Percentiles rank a stretch among this genome's conserved stretches.
Evolutionary conservation across 495 filamentous ascomycete genomes (phyloP).

Genomic region (Annulohypoxylon moriforme): DNA sequence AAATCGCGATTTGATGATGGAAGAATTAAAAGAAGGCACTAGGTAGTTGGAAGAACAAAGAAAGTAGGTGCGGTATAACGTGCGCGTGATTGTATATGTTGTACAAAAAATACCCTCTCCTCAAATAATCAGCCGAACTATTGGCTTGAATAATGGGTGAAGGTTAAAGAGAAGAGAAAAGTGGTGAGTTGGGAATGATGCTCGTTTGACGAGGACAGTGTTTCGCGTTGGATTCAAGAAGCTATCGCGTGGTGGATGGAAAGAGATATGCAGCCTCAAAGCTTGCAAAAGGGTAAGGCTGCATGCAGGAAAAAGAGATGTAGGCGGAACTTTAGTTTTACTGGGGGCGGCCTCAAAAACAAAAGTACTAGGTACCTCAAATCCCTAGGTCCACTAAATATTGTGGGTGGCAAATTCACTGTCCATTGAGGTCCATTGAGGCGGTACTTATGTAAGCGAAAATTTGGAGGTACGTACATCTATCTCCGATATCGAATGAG

Average conservation of each 20-base stretch:
- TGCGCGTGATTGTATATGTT: constrained; percentile 21
- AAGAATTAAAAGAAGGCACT: constrained; percentile 18
- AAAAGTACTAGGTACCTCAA: constrained; percentile 19
- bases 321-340: constrained; percentile 22
- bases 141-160: constrained; percentile 9
- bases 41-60: constrained; percentile 31
- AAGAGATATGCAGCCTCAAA: constrained; percentile 40
- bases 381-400: not conserved
- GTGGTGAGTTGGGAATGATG: constrained; percentile 30
- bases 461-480: constrained; percentile 31
- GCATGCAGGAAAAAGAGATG: constrained; percentile 21
- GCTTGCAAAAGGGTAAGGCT: constrained; percentile 41
- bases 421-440: constrained; percentile 15
- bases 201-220: constrained; percentile 15
- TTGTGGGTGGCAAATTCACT: constrained; percentile 24
- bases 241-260: constrained; percentile 48
- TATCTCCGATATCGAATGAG: constrained; percentile 8
- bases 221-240: constrained; percentile 42
- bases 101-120: constrained; percentile 32
- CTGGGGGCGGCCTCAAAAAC: not conserved
- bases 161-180: constrained; percentile 23
- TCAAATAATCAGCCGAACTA: constrained; percentile 11
- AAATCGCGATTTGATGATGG: constrained; percentile 22
- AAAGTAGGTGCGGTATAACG: constrained; percentile 9
- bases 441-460: constrained; percentile 42